phyloP scores from a whole-genome alignment of 2,329 filamentous ascomycete genomes.

The Epichloe typhina region DNA sequence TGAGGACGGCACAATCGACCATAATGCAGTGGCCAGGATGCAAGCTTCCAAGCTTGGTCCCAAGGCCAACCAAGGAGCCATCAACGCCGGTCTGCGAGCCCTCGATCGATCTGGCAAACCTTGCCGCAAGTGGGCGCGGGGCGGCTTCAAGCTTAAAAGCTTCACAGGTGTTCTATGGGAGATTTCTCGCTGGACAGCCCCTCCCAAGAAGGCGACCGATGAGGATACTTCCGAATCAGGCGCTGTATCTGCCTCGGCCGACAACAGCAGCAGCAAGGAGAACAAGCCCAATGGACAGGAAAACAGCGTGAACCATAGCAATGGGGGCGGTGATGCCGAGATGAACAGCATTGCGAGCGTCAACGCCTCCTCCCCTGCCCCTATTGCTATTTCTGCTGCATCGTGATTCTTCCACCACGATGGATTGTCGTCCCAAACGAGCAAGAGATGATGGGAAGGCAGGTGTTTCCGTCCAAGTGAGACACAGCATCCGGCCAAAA shows the following conservation, averaged over 20 bases:
- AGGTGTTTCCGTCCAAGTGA: background rate
- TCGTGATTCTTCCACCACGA: slow-evolving; percentile 15
- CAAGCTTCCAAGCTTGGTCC: slow-evolving; percentile 68
- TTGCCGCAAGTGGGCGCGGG: slow-evolving; percentile 81
- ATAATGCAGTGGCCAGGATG: slow-evolving; percentile 34
- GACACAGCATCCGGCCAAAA: background rate
- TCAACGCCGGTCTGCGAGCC: slow-evolving; percentile 89
- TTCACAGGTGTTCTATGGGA: slow-evolving; percentile 83
- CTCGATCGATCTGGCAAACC: slow-evolving; percentile 87
- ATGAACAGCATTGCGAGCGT: slow-evolving; percentile 39
- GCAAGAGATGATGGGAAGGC: background rate
- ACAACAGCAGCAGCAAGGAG: slow-evolving; percentile 46
- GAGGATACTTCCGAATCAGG: slow-evolving; percentile 33
- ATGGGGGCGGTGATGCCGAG: slow-evolving; percentile 34
- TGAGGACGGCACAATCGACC: slow-evolving; percentile 51
- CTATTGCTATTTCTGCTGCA: slow-evolving; percentile 32
- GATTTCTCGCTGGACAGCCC: slow-evolving; percentile 70
- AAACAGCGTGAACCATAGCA: slow-evolving; percentile 34
- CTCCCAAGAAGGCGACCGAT: slow-evolving; percentile 39
- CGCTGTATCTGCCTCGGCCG: slow-evolving; percentile 32
- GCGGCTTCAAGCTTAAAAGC: slow-evolving; percentile 73
- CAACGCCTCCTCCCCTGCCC: slow-evolving; percentile 38
- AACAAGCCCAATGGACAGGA: slow-evolving; percentile 45
- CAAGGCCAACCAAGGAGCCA: slow-evolving; percentile 92
- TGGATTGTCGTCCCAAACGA: background rate